A percentile compares a stretch with the other conserved stretches of the same genome.
Conservation (phyloP, 2,329 filamentous ascomycete species). For the Scedosporium apiospermum region DNA sequence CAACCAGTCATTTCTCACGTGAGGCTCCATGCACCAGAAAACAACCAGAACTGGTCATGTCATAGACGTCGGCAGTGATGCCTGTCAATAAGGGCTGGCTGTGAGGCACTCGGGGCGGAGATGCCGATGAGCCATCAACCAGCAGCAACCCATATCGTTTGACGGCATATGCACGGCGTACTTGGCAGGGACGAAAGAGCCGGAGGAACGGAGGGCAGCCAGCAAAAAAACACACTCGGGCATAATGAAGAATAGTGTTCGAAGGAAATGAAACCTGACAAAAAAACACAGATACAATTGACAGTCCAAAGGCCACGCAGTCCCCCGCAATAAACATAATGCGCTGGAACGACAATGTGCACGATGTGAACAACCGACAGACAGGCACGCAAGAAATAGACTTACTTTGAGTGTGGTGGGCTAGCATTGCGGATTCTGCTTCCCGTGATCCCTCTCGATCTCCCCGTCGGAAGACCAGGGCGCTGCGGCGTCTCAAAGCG, state of each 20-base stretch:
- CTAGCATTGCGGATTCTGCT: conserved; percentile 6
- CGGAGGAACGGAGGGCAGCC: too few relatives aligned
- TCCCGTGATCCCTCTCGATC: not conserved
- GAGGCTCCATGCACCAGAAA: not conserved
- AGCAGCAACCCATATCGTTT: too few relatives aligned
- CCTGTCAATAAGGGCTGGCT: not conserved
- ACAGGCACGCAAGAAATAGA: not conserved
- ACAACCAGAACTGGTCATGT: too few relatives aligned
- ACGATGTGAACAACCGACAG: not conserved
- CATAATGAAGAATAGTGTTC: too few relatives aligned
- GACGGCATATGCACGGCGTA: too few relatives aligned
- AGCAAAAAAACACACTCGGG: too few relatives aligned
- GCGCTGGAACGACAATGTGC: not conserved
- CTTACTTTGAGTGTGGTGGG: conserved; percentile 5
- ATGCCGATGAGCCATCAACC: too few relatives aligned
- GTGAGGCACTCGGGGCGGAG: too few relatives aligned
- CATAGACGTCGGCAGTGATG: not conserved
- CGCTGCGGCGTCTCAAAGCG: conserved; percentile 3
- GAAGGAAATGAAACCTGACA: not conserved
- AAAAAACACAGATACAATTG: not conserved
- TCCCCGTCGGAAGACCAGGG: not conserved
- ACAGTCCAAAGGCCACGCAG: not conserved
- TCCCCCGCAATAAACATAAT: not conserved
- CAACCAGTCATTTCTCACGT: not conserved
- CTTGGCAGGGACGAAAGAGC: too few relatives aligned